A percentile compares a stretch with the other conserved stretches of the same genome.
Evolutionary conservation across 768 basidiomycete genomes (phyloP).

Genomic region (Ramaria sp.): DNA sequence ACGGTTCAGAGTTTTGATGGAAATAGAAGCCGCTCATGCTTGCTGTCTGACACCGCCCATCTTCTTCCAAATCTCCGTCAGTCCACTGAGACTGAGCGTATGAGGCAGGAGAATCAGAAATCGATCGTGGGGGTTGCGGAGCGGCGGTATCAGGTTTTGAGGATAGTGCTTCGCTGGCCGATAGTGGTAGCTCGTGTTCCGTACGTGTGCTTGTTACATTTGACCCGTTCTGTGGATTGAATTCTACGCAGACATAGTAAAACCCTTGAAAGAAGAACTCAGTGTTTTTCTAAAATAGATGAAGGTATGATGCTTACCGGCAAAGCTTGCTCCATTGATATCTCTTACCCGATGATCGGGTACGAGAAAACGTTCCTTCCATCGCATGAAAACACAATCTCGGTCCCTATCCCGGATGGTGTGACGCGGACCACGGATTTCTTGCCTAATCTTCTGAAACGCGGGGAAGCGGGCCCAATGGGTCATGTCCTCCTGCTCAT

Average conservation of each 20-base stretch:
- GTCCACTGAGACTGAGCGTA: neutral
- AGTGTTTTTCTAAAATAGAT: constrained; percentile 8
- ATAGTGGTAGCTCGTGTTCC: constrained; percentile 25
- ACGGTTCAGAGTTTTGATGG: constrained; percentile 90
- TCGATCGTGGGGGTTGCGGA: neutral
- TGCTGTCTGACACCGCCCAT: constrained; percentile 26
- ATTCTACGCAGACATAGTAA: constrained; percentile 92
- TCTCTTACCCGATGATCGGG: constrained; percentile 89
- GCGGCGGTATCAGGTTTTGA: constrained; percentile 16
- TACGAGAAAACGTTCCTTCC: constrained; percentile 96
- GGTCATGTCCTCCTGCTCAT: constrained; percentile 81
- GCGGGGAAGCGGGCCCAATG: constrained; percentile 94
- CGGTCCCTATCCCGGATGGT: constrained; percentile 55
- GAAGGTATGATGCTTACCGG: constrained; percentile 43
- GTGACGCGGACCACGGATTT: constrained; percentile 66
- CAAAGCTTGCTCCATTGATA: constrained; percentile 92
- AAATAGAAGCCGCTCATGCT: constrained; percentile 90
- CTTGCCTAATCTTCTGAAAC: constrained; percentile 70
- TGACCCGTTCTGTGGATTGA: constrained; percentile 47
- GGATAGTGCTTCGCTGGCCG: constrained; percentile 6
- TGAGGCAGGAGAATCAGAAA: neutral
- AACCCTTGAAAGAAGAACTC: constrained; percentile 44
- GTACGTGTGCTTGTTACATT: constrained; percentile 13
- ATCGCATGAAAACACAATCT: constrained; percentile 74
- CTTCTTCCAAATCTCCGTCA: constrained; percentile 9